These are phyloP conservation scores for Dactylonectria macrodidyma DNA, from an alignment of 2,329 filamentous ascomycete genomes.

Conservation along the genomic window DNA sequence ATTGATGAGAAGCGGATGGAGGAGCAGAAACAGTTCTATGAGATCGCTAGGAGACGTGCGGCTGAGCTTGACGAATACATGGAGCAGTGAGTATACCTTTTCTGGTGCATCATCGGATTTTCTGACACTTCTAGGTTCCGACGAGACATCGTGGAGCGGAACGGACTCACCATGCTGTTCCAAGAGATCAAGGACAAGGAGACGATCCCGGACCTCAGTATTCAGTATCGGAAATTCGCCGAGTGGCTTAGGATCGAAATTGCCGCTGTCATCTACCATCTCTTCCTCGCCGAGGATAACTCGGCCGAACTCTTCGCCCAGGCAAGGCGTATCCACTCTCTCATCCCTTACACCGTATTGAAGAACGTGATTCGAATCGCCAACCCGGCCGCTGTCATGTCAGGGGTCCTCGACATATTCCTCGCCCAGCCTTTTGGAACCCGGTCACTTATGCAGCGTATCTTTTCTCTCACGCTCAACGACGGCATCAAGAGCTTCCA, in stretches of 20 bases:
- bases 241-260: constrained; percentile 99
- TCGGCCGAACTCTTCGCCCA: constrained; percentile 97
- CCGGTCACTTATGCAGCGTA: constrained; percentile 91
- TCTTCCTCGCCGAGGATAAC: constrained; percentile 98
- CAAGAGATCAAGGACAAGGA: constrained; percentile 93
- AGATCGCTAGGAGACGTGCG: constrained; percentile 91
- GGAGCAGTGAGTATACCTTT: constrained; percentile 78
- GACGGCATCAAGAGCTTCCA: constrained; percentile 93
- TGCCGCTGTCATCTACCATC: constrained; percentile 94
- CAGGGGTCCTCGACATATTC: constrained; percentile 94
- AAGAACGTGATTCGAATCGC: constrained; percentile 98
- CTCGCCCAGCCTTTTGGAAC: constrained; percentile 94
- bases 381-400: constrained; percentile 97
- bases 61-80: constrained; percentile 97
- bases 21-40: constrained; percentile 95
- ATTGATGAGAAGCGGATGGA: constrained; percentile 91
- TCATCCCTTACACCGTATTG: constrained; percentile 92
- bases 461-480: constrained; percentile 91
- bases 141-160: constrained; percentile 76
- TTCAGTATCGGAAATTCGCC: constrained; percentile 97
- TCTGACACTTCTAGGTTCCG: constrained; percentile 66
- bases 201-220: constrained; percentile 87
- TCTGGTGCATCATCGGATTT: background rate
- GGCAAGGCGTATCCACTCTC: constrained; percentile 91
- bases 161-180: constrained; percentile 93